Evolutionary conservation across 2,329 filamentous ascomycete genomes (phyloP).

Genomic region (Colletotrichum tamarilloi): DNA sequence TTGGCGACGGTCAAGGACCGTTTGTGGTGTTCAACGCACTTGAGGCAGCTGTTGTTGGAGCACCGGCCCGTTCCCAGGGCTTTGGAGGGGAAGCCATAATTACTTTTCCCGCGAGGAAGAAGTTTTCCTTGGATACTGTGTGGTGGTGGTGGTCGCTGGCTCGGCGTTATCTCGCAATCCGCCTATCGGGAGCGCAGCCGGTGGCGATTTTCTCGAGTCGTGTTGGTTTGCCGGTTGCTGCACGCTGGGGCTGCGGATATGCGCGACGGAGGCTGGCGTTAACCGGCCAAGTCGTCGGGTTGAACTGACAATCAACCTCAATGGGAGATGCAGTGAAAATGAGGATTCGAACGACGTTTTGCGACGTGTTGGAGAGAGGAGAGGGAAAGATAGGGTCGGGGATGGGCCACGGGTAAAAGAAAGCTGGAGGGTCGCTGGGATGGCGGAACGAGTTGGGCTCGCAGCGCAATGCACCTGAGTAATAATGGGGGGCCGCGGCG

Average conservation of each 20-base stretch:
- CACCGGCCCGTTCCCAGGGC: slow-evolving; percentile 90
- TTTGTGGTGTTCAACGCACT: slow-evolving; percentile 53
- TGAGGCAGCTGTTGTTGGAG: slow-evolving; percentile 58
- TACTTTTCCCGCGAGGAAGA: slow-evolving; percentile 24
- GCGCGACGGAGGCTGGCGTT: background rate
- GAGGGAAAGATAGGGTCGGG: slow-evolving; percentile 7
- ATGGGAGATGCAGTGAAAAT: slow-evolving; percentile 6
- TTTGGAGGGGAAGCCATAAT: slow-evolving; percentile 88
- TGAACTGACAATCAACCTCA: slow-evolving; percentile 1
- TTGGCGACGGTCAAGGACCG: slow-evolving; percentile 3
- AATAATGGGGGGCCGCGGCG: slow-evolving; percentile 12
- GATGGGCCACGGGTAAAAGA: background rate
- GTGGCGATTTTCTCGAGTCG: slow-evolving; percentile 16
- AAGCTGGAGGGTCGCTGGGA: slow-evolving; percentile 6
- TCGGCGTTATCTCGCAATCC: slow-evolving; percentile 34
- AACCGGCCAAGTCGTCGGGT: background rate
- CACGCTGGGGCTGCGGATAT: background rate
- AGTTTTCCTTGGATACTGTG: slow-evolving; percentile 28
- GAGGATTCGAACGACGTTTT: slow-evolving; percentile 1
- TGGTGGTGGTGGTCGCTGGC: background rate
- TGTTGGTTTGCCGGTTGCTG: background rate
- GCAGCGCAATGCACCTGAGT: slow-evolving; percentile 6
- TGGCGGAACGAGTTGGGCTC: slow-evolving; percentile 22
- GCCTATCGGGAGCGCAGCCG: slow-evolving; percentile 15
- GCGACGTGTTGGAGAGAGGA: slow-evolving; percentile 3